Base-by-base conservation (phyloP, 169 alveolate genomes). In the Plasmodium reichenowi region DNA sequence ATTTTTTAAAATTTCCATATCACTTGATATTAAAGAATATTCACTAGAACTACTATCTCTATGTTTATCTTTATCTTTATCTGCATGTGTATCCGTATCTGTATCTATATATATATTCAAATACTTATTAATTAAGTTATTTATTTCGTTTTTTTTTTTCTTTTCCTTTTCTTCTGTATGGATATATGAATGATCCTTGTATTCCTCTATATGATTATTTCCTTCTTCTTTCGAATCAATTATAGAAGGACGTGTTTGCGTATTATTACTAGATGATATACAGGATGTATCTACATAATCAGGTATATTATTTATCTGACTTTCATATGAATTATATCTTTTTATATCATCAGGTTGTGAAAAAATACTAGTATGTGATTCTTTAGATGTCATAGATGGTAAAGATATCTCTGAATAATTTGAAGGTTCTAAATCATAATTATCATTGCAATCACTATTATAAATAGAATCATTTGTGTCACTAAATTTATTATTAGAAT, bases 81-180 rank as follows among this genome's bases (percentile, higher is more conserved):
- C 22, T 20, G 22, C 0, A 20, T 20, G 22, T 20, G 22, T 20
- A 20, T 20, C 22, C 22, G 22, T 20, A 20, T 38, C 47, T 58
- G 54, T 48, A 43, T 68, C 60, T 15, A 26, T 52, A 58, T 83
- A 68, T 52, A 83, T 83, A 68, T 54, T 54, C 13, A 83, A 29
- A 50, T 83, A 83, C 20, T 67, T 83, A 29, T 68, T 83, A 62
- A 83, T 50, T 72, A 83, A 60, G 5, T 68, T 59, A 24, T 83
- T 15, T 47, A 83, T 68, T 83, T 83, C 72, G 63, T 83, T 67
- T 72, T 56, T 83, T 67, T 60, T 83, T 48, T 62, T 83, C 7
- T 38, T 38, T 5, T 38, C 47, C 2, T 38, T 38, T 63, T 83
- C 73, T 83, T 68, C 83, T 60, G 43, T 20, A 22, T 54, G 29